Evolutionary conservation across 495 filamentous ascomycete species (phyloP).

Genomic region (Cenococcum geophilum): DNA sequence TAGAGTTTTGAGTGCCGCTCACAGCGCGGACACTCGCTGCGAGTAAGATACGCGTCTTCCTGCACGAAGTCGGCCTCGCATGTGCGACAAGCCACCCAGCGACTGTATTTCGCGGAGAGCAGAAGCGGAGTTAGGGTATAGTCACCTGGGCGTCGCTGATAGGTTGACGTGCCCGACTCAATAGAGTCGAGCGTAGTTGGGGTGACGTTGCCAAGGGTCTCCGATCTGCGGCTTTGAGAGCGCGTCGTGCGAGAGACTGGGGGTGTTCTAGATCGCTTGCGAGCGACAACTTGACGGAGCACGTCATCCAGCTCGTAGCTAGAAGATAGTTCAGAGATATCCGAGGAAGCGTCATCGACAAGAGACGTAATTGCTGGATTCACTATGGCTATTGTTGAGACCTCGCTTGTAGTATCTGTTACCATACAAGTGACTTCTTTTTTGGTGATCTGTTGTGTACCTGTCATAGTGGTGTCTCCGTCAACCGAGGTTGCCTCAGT

Average conservation of each 20-base stretch:
- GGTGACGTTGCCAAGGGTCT: slow-evolving; percentile 21
- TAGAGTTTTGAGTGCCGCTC: slow-evolving; percentile 95
- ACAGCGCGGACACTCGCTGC: slow-evolving; percentile 79
- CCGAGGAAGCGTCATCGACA: slow-evolving; percentile 20
- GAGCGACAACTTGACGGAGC: slow-evolving; percentile 12
- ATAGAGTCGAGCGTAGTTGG: slow-evolving; percentile 43
- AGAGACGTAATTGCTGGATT: slow-evolving; percentile 7
- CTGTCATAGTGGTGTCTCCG: slow-evolving; percentile 10
- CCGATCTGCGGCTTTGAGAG: slow-evolving; percentile 12
- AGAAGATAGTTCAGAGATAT: slow-evolving; percentile 23
- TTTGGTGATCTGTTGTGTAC: slow-evolving; percentile 8
- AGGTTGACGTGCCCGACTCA: slow-evolving; percentile 29
- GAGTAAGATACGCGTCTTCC: slow-evolving; percentile 75
- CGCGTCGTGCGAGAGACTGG: slow-evolving; percentile 19
- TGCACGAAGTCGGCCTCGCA: slow-evolving; percentile 81
- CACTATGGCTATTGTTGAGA: slow-evolving; percentile 1
- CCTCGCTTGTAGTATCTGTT: slow-evolving; percentile 3
- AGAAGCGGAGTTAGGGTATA: slow-evolving; percentile 59
- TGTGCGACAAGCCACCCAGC: slow-evolving; percentile 81
- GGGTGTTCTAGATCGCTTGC: slow-evolving; percentile 19
- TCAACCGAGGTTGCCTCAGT: slow-evolving; percentile 28
- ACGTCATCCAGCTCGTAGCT: slow-evolving; percentile 21
- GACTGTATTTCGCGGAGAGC: slow-evolving; percentile 64
- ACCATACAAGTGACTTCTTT: neutral
- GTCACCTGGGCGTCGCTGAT: slow-evolving; percentile 37